Percentiles rank a stretch among this genome's conserved stretches.
These are phyloP conservation scores for Aurinia saxatilis DNA, from an alignment of 345 rosid genomes.

Conservation along the genomic window DNA sequence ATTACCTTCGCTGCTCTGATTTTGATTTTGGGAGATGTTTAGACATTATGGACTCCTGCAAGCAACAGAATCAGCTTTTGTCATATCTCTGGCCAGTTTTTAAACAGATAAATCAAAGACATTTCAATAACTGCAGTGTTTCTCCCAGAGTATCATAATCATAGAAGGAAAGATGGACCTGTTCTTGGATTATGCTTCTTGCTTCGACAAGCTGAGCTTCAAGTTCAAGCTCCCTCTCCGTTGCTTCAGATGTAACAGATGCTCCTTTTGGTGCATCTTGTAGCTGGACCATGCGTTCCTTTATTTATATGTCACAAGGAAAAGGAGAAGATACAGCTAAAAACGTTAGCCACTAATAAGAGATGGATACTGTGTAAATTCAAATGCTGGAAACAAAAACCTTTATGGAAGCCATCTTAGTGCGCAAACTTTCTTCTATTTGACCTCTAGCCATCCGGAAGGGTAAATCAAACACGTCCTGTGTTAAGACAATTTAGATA, in stretches of 20 bases:
- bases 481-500: conserved; percentile 8
- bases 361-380: background rate
- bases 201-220: conserved; percentile 99
- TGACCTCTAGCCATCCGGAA: conserved; percentile 93
- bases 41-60: conserved; percentile 91
- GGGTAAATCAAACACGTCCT: conserved; percentile 97
- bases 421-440: conserved; percentile 92
- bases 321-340: conserved; percentile 1
- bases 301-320: background rate
- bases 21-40: conserved; percentile 73
- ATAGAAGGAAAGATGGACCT: conserved; percentile 37
- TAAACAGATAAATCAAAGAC: background rate
- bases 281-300: conserved; percentile 63
- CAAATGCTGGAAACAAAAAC: conserved; percentile 26
- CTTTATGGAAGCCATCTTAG: conserved; percentile 94
- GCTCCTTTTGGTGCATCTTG: conserved; percentile 91
- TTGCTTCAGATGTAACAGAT: conserved; percentile 89
- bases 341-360: background rate
- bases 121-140: background rate
- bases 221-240: conserved; percentile 98
- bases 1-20: conserved; percentile 73
- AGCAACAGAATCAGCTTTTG: conserved; percentile 20
- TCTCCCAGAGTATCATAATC: background rate
- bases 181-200: conserved; percentile 98
- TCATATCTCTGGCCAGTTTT: background rate